Evolutionary conservation across 2,329 filamentous ascomycete genomes (phyloP), one percentile per base, ranked within the genome.

Genomic region (Fusarium odoratissimum): DNA sequence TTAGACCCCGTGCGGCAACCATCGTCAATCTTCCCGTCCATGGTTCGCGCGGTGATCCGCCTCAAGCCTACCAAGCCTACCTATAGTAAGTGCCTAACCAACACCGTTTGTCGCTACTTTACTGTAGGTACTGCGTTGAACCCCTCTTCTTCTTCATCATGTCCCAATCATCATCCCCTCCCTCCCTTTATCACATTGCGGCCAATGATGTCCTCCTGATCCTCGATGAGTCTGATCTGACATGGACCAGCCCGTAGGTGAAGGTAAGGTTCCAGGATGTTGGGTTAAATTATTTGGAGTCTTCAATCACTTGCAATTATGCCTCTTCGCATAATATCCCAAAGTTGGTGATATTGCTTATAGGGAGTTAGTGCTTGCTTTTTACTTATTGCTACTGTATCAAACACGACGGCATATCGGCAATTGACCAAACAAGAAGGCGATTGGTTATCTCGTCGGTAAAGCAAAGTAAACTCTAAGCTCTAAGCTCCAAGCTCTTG

Each of bases 231-330:
- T 63, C 49, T 67, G 61, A 72, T 76, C 66, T 68, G 66, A 65
- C 75, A 73, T 68, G 73, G 75, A 73, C 75, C 75, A 76, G 75
- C 59, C 62, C 37, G 33, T 72, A 70, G 73, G 69, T 73, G 62
- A 60, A 41, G 23, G 52, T 72, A 62, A 76, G 62, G 63, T 70
- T 48, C 71, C 65, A 67, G 72, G 66, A 64, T 75, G 42, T 67
- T 61, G 49, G 56, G 62, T 57, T 60, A 38, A 25, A 37, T 54
- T 58, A 51, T 49, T 56, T 60, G 13, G 62, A 42, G 54, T 57
- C 23, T 35, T 38, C 40, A 38, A 37, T 61, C 23, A 25, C 23
- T 25, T 25, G 23, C 23, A 25, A 25, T 25, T 44, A 41, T 40
- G 19, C 21, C 23, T 35, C 16, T 48, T 66, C 38, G 41, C 48